These are phyloP conservation scores for Leishmania martiniquensis DNA, from an alignment of 208 protist species.

Conservation along the genomic window DNA sequence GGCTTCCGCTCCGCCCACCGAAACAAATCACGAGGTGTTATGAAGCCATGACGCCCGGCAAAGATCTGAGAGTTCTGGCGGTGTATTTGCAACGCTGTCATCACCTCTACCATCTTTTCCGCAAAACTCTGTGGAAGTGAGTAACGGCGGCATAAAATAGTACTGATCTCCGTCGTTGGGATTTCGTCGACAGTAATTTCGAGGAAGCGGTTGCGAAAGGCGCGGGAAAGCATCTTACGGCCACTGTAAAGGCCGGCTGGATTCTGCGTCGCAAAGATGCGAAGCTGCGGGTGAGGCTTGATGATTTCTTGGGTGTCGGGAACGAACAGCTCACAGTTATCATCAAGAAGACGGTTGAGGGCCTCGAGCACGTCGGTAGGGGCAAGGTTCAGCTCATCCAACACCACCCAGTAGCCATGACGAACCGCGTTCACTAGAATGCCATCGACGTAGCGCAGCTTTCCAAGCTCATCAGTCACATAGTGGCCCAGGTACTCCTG, in stretches of 20 bases:
- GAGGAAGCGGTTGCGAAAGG: conserved; percentile 99
- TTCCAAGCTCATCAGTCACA: conserved; percentile 95
- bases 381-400: conserved; percentile 99
- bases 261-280: conserved; percentile 99
- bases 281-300: conserved; percentile 98
- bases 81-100: conserved; percentile 95
- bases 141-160: conserved; percentile 97
- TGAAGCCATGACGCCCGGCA: conserved; percentile 98
- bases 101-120: conserved; percentile 95
- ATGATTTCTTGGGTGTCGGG: conserved; percentile 99
- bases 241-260: conserved; percentile 98
- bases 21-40: conserved; percentile 99
- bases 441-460: conserved; percentile 97
- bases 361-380: conserved; percentile 99
- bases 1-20: conserved; percentile 98
- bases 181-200: conserved; percentile 99
- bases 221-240: conserved; percentile 99
- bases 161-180: conserved; percentile 96
- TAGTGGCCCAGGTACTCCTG: conserved; percentile 99
- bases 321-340: conserved; percentile 99
- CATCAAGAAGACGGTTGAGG: conserved; percentile 99
- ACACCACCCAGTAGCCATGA: conserved; percentile 99
- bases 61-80: conserved; percentile 97
- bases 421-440: conserved; percentile 97
- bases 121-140: conserved; percentile 93